A percentile compares a stretch with the other conserved stretches of the same genome.
Conservation (phyloP, 805 yeast species). For the Nakazawaea sp. region DNA sequence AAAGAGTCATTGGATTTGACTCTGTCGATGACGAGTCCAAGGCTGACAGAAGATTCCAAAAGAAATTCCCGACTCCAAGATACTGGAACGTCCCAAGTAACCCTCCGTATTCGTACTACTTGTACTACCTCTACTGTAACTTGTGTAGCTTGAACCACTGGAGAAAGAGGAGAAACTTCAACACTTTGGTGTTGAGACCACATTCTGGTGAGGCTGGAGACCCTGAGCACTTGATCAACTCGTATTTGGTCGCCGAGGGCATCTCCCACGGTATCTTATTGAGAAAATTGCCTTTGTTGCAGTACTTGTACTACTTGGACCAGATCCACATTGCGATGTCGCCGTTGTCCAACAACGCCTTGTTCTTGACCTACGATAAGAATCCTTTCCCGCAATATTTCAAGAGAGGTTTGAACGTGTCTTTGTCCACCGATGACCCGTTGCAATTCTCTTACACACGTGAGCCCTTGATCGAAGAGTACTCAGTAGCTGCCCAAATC, state of each 20-base stretch:
- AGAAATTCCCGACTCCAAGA: constrained; percentile 79
- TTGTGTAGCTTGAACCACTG: constrained; percentile 80
- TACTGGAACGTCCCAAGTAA: constrained; percentile 73
- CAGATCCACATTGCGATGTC: constrained; percentile 99
- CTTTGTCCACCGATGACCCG: constrained; percentile 96
- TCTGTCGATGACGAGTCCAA: constrained; percentile 98
- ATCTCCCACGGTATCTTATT: constrained; percentile 93
- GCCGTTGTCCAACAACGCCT: constrained; percentile 92
- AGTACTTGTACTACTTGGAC: constrained; percentile 86
- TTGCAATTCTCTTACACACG: constrained; percentile 94
- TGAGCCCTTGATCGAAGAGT: constrained; percentile 96
- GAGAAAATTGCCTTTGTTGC: constrained; percentile 92
- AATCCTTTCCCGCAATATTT: constrained; percentile 91
- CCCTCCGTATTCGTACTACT: constrained; percentile 97
- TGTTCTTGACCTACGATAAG: constrained; percentile 92
- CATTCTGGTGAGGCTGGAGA: constrained; percentile 99
- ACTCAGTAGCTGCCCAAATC: constrained; percentile 96
- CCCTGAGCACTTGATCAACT: constrained; percentile 90
- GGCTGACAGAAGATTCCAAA: constrained; percentile 73
- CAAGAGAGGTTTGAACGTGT: constrained; percentile 89
- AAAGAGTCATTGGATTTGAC: constrained; percentile 95
- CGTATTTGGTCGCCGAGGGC: constrained; percentile 84
- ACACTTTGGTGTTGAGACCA: constrained; percentile 91
- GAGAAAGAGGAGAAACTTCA: constrained; percentile 68
- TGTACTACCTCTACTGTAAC: constrained; percentile 85